Evolutionary conservation across 1,284 basidiomycete genomes (phyloP), one percentile per base, ranked within the genome.

Genomic region (Malassezia obtusa): DNA sequence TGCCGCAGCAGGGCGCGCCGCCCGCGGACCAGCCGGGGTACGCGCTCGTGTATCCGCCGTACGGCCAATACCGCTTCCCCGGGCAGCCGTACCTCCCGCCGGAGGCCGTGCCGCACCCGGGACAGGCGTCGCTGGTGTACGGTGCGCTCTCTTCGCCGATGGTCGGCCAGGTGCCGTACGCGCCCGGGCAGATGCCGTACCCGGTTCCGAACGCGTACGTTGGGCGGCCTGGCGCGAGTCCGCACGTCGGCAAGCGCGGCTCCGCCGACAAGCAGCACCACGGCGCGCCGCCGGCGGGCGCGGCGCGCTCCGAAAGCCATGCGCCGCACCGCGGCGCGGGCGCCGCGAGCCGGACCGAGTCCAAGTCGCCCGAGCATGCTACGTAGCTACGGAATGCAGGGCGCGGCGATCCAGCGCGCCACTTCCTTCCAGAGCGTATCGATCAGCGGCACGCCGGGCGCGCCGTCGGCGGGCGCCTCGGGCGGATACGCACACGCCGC

Each of bases 41-140:
- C 26, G 43, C 52, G 32, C 28, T 49, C 28, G 35, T 49, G 35
- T 50, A 55, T 38, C 32, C 32, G 14, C 52, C 52, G 2, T 49
- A 49, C 31, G 52, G 39, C 24, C 52, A 54, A 32, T 50, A 55
- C 33, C 35, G 32, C 7, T 33, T 55, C n/a, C 52, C 52, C 21
- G 39, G 38, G 14, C 52, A 49, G 46, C 35, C 52, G 21, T 53
- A 53, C 32, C 17, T 48, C 12, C 33, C 46, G 28, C 33, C 19
- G 22, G 45, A 38, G 24, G 24, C 11, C 15, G 35, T 43, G 30
- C n/a, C 28, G 22, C 46, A 17, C 21, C 17, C 24, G n/a, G 38
- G 15, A 11, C 35, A 36, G 8, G 38, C 9, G 30, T 45, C 31
- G 22, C 47, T 53, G 51, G 15, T 38, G 35, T 54, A 54, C 31